Conservation (phyloP, 192 early-diverging fungal genomes). For the Coemansia reversa region DNA sequence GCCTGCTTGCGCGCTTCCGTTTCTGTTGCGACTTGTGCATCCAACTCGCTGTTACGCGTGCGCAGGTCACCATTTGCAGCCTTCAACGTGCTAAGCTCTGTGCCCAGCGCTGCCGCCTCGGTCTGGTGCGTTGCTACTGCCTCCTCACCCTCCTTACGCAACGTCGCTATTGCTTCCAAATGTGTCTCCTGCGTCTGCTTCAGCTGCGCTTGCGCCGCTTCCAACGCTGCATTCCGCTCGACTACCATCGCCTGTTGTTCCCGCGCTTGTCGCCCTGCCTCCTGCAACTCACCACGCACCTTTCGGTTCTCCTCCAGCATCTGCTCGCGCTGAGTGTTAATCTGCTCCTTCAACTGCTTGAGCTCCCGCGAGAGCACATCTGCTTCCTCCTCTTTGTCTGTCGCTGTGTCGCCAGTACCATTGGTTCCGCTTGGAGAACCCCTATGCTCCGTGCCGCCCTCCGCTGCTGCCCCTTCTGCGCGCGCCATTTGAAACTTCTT, state of each 20-base stretch:
- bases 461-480: slow-evolving; percentile 22
- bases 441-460: neutral
- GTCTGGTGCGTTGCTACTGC: slow-evolving; percentile 5
- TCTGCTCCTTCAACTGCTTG: slow-evolving; percentile 34
- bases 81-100: slow-evolving; percentile 1
- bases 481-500: slow-evolving; percentile 50
- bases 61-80: slow-evolving; percentile 7
- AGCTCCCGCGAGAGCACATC: slow-evolving; percentile 42
- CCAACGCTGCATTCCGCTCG: slow-evolving; percentile 5
- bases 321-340: slow-evolving; percentile 44
- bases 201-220: slow-evolving; percentile 6
- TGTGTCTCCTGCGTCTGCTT: slow-evolving; percentile 14
- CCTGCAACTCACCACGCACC: slow-evolving; percentile 26
- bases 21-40: slow-evolving; percentile 7
- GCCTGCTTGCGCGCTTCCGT: neutral
- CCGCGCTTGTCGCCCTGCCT: slow-evolving; percentile 5
- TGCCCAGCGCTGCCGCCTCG: slow-evolving; percentile 8
- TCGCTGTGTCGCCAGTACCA: neutral
- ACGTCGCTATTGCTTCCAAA: slow-evolving; percentile 1
- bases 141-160: slow-evolving; percentile 7
- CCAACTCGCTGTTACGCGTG: slow-evolving; percentile 11
- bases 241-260: slow-evolving; percentile 11
- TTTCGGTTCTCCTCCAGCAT: slow-evolving; percentile 31
- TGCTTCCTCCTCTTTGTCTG: slow-evolving; percentile 17
- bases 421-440: neutral